A percentile compares a stretch with the other conserved stretches of the same genome.
phyloP scores from a whole-genome alignment of 2,329 filamentous ascomycete species.

The Mycosphaerella sp. region DNA sequence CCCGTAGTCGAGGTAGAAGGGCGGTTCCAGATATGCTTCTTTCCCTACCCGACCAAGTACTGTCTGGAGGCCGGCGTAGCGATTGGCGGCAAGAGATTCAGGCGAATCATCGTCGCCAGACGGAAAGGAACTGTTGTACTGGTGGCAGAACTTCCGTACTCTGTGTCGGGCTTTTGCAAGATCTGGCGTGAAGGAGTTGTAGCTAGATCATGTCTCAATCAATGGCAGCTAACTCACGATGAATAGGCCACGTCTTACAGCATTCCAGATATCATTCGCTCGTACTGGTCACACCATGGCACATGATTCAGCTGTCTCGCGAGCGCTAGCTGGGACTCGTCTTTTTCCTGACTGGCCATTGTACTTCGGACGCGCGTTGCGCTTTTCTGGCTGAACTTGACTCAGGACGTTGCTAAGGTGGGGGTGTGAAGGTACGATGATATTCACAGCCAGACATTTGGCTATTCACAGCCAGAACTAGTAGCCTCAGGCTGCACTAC shows the following conservation, averaged over 20 bases:
- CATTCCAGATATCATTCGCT: slow-evolving; percentile 60
- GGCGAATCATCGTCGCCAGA: slow-evolving; percentile 13
- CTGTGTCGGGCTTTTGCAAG: slow-evolving; percentile 49
- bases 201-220: slow-evolving; percentile 7
- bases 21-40: slow-evolving; percentile 52
- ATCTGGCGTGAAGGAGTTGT: slow-evolving; percentile 46
- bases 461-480: too few species aligned
- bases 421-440: neutral
- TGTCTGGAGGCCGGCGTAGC: slow-evolving; percentile 8
- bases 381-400: neutral
- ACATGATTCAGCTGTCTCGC: slow-evolving; percentile 48
- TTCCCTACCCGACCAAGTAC: slow-evolving; percentile 25
- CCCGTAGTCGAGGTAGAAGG: slow-evolving; percentile 59
- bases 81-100: slow-evolving; percentile 7
- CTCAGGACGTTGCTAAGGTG: neutral
- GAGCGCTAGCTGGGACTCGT: slow-evolving; percentile 40
- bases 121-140: slow-evolving; percentile 55
- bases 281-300: slow-evolving; percentile 56
- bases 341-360: slow-evolving; percentile 37
- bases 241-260: slow-evolving; percentile 34
- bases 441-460: too few species aligned
- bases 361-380: neutral
- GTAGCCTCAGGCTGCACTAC: too few species aligned
- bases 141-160: slow-evolving; percentile 51
- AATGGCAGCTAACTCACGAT: neutral